Percentiles rank a stretch among this genome's conserved stretches.
Evolutionary conservation across 306 rosid genomes (phyloP).

Genomic region (Styphnolobium japonicum): DNA sequence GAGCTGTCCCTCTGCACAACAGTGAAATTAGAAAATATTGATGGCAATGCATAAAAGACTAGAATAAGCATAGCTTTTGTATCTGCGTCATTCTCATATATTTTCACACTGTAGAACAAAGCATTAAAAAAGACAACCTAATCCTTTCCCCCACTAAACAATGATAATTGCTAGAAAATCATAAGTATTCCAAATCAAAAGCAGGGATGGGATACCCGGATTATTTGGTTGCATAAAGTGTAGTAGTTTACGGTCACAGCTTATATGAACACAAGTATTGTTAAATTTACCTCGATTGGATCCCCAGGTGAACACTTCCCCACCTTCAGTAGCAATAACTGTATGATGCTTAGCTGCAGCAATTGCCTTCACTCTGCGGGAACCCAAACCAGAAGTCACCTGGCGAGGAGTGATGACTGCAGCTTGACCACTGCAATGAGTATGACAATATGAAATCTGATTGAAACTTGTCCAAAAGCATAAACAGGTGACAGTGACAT

Average conservation of each 20-base stretch:
- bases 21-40: slow-evolving; percentile 9
- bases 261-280: slow-evolving; percentile 1
- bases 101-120: not conserved
- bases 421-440: slow-evolving; percentile 91
- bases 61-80: not conserved
- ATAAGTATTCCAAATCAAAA: not conserved
- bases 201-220: slow-evolving; percentile 9
- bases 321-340: slow-evolving; percentile 83
- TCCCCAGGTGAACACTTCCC: slow-evolving; percentile 99
- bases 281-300: slow-evolving; percentile 94
- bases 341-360: slow-evolving; percentile 99
- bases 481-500: not conserved
- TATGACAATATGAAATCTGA: slow-evolving; percentile 34
- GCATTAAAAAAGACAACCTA: slow-evolving; percentile 3
- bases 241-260: not conserved
- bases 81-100: slow-evolving; percentile 15
- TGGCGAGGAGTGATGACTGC: slow-evolving; percentile 98
- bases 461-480: slow-evolving; percentile 18
- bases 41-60: not conserved
- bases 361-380: slow-evolving; percentile 74
- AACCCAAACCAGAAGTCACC: slow-evolving; percentile 87
- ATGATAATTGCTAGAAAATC: not conserved
- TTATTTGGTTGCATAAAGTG: not conserved
- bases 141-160: slow-evolving; percentile 1
- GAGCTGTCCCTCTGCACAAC: slow-evolving; percentile 90